A percentile compares a stretch with the other conserved stretches of the same genome.
Evolutionary conservation across 371 early-diverging fungal genomes (phyloP).

Genomic region (Mortierella sp.): DNA sequence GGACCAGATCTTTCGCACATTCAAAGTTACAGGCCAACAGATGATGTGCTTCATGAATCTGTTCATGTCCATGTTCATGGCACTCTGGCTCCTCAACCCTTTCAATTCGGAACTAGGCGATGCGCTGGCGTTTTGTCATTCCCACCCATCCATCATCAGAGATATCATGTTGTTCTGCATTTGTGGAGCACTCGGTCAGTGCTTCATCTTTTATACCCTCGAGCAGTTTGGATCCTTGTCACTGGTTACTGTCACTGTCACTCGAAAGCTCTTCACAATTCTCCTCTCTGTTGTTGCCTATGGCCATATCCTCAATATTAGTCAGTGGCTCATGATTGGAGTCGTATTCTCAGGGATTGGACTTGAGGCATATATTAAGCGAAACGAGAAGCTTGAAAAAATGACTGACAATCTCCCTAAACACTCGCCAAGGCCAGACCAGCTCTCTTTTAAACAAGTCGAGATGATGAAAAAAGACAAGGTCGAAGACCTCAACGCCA

Average conservation of each 20-base stretch:
- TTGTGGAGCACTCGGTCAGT: slow-evolving; percentile 97
- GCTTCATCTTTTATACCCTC: slow-evolving; percentile 96
- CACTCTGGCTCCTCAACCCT: slow-evolving; percentile 78
- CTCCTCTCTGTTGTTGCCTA: slow-evolving; percentile 92
- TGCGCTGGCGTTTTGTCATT: slow-evolving; percentile 82
- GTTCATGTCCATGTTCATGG: slow-evolving; percentile 79
- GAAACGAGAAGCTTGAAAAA: slow-evolving; percentile 54
- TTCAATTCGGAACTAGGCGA: slow-evolving; percentile 79
- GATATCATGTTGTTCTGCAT: slow-evolving; percentile 86
- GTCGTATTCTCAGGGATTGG: slow-evolving; percentile 91
- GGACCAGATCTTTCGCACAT: slow-evolving; percentile 91
- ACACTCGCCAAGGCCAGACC: slow-evolving; percentile 47
- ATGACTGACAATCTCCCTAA: slow-evolving; percentile 50
- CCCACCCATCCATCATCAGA: slow-evolving; percentile 81
- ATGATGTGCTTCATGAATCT: slow-evolving; percentile 99
- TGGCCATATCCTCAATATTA: slow-evolving; percentile 77
- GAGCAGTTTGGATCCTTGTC: slow-evolving; percentile 92
- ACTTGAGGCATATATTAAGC: slow-evolving; percentile 81
- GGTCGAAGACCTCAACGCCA: slow-evolving; percentile 35
- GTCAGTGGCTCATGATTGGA: slow-evolving; percentile 91
- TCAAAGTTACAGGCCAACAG: slow-evolving; percentile 84
- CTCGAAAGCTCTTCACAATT: slow-evolving; percentile 97
- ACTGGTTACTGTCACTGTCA: slow-evolving; percentile 95
- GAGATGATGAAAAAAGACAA: slow-evolving; percentile 58
- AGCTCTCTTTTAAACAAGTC: slow-evolving; percentile 50